Evolutionary conservation across 345 rosid species (phyloP), one percentile per base, ranked within the genome.

Genomic region (Eucalyptus tenuipes): DNA sequence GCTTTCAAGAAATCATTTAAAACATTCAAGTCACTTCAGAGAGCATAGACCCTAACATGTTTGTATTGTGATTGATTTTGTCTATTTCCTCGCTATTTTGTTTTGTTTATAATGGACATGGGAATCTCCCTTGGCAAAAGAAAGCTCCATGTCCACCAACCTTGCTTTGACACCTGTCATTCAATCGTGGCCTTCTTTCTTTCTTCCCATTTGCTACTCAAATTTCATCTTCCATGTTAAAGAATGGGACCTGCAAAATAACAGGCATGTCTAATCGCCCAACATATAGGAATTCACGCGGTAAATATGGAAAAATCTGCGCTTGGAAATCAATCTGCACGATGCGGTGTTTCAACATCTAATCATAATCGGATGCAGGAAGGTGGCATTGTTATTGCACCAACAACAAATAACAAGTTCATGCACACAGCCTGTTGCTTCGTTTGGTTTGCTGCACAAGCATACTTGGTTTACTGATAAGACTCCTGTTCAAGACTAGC

Each of bases 21-120:
- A 10, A 37, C 22, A 71, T 18, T 71, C 2, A 10, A 37, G 40
- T 71, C 44, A 7, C 27, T 75, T 75, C 1, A 37, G 1, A 75
- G 45, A 10, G 2, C 14, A 3, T 10, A 4, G 4, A 40, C 2
- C 47, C 0, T 24, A 2, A 11, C 9, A 20, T 10, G 4, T 75
- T 40, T 4, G 27, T 25, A 75, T 75, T 2, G 8, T 20, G 47
- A 75, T 75, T 75, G 84, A 3, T 75, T 75, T 75, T 75, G 1
- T 37, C 5, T 11, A 75, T 75, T 20, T 2, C 0, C 1, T 75
- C 1, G 2, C 1, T 25, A 12, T 75, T 37, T 37, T 37, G 27
- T 3, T 75, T 40, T 6, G 82, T 75, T 75, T 10, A 10, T 40
- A 20, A 11, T 75, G 10, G 15, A 40, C 2, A 5, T 40, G 45